phyloP scores from a whole-genome alignment of 2,329 filamentous ascomycete species.

The Exophiala sideris region DNA sequence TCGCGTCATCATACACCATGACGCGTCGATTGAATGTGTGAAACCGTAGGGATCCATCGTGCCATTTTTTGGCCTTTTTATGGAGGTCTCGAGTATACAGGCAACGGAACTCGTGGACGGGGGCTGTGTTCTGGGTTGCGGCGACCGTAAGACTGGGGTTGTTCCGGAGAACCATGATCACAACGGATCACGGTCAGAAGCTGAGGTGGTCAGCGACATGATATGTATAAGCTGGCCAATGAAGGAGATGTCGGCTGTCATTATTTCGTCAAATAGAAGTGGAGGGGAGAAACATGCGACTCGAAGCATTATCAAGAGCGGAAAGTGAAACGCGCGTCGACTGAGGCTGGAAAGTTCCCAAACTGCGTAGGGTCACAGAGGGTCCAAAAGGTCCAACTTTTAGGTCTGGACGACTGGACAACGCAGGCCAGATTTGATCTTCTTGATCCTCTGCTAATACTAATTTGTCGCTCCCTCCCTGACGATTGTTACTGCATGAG shows the following conservation, averaged over 20 bases:
- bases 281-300: background rate
- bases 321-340: slow-evolving; percentile 17
- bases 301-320: background rate
- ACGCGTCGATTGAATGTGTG: slow-evolving; percentile 88
- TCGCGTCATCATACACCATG: slow-evolving; percentile 82
- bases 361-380: too few species aligned
- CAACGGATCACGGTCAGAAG: slow-evolving; percentile 3
- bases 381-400: too few species aligned
- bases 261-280: background rate
- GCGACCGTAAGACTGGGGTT: slow-evolving; percentile 40
- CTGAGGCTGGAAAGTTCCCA: slow-evolving; percentile 2
- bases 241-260: background rate
- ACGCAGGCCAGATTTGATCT: too few species aligned
- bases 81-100: slow-evolving; percentile 82
- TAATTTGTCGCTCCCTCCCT: background rate
- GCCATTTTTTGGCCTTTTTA: slow-evolving; percentile 88
- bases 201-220: slow-evolving; percentile 14
- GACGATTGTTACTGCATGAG: background rate
- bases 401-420: too few species aligned
- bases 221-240: slow-evolving; percentile 1
- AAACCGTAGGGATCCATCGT: slow-evolving; percentile 82
- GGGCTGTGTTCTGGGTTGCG: slow-evolving; percentile 62
- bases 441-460: too few species aligned
- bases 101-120: slow-evolving; percentile 77
- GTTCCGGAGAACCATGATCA: slow-evolving; percentile 29